Percentiles rank a stretch among this genome's conserved stretches.
Evolutionary conservation across 148 eudicot species (phyloP).

Genomic region (Chenopodium formosanum): DNA sequence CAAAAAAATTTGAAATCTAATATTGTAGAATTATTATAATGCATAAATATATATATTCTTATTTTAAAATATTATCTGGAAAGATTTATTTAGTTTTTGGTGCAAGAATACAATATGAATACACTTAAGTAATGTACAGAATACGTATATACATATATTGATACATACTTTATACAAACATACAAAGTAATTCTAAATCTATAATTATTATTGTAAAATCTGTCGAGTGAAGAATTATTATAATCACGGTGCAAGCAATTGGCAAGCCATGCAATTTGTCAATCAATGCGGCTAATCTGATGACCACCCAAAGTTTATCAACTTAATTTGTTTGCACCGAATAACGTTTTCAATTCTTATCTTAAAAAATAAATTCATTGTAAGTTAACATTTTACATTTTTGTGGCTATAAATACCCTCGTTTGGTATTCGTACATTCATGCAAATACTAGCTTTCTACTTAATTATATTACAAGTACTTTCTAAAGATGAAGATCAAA

Average conservation of each 20-base stretch:
- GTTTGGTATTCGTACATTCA: not conserved
- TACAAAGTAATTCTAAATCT: too few relatives aligned
- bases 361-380: not conserved
- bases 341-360: constrained; percentile 22
- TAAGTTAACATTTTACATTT: not conserved
- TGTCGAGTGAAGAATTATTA: not conserved
- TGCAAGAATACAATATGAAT: too few relatives aligned
- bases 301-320: not conserved
- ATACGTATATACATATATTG: too few relatives aligned
- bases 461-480: too few relatives aligned
- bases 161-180: too few relatives aligned
- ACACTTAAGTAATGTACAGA: too few relatives aligned
- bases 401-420: constrained; percentile 2
- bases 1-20: too few relatives aligned
- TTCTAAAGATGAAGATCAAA: constrained; percentile 13
- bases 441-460: not conserved
- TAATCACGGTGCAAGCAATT: not conserved
- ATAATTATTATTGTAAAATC: not conserved
- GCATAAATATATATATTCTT: too few relatives aligned
- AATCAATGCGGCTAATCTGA: constrained; percentile 13
- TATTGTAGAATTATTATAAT: too few relatives aligned
- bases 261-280: not conserved
- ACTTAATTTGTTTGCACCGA: not conserved
- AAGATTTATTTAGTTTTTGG: too few relatives aligned
- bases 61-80: too few relatives aligned